Percentiles rank a stretch among this genome's conserved stretches.
phyloP scores from a whole-genome alignment of 2,329 filamentous ascomycete genomes.

The Phyllosticta citribraziliensis region DNA sequence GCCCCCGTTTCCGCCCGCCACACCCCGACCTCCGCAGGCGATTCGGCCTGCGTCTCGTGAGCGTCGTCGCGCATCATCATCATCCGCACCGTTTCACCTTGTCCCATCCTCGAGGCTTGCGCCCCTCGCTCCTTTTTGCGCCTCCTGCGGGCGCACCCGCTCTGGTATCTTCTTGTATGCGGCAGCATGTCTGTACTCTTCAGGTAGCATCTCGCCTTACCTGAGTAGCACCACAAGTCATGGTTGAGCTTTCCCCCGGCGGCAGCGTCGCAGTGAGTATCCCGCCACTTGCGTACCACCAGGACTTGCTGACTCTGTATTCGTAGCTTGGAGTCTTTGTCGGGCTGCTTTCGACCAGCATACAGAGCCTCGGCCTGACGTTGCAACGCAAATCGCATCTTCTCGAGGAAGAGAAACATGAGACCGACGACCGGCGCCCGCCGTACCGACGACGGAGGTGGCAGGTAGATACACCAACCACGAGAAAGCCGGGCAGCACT shows the following conservation, averaged over 20 bases:
- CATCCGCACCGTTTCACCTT: not conserved
- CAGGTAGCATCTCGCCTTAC: conserved; percentile 22
- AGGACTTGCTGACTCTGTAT: not conserved
- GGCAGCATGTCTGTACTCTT: conserved; percentile 20
- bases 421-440: conserved; percentile 67
- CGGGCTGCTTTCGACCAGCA: conserved; percentile 83
- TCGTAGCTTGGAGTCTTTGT: conserved; percentile 80
- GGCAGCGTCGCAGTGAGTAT: conserved; percentile 32
- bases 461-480: conserved; percentile 49
- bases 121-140: conserved; percentile 7
- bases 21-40: not conserved
- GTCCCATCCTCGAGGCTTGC: not conserved
- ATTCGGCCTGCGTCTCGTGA: conserved; percentile 7
- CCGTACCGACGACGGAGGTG: conserved; percentile 85
- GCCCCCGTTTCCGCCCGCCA: conserved; percentile 1
- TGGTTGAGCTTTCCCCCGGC: conserved; percentile 32
- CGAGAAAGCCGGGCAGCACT: not conserved
- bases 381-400: conserved; percentile 97
- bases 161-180: not conserved
- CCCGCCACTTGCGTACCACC: not conserved
- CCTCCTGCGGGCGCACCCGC: conserved; percentile 4
- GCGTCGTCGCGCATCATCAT: not conserved
- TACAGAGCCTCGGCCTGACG: conserved; percentile 90
- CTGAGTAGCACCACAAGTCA: conserved; percentile 14
- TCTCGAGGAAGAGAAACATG: conserved; percentile 86